Conservation (phyloP, 805 yeast genomes). For the Cyberlindnera nakhonratchasimensis region DNA sequence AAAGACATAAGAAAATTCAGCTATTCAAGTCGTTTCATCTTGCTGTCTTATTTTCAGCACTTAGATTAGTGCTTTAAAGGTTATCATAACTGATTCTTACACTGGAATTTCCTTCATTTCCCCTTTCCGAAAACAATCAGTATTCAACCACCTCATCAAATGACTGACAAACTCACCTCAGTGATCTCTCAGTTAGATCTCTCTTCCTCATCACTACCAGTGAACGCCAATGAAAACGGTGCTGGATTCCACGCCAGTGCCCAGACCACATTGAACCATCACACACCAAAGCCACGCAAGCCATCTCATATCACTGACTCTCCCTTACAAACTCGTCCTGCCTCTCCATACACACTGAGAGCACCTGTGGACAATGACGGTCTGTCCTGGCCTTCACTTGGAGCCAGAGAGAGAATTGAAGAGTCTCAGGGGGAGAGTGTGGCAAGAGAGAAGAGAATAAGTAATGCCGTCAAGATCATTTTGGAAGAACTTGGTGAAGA, state of each 20-base stretch:
- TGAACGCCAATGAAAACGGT: slow-evolving; percentile 18
- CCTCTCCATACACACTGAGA: slow-evolving; percentile 75
- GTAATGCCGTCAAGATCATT: slow-evolving; percentile 68
- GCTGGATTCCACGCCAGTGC: slow-evolving; percentile 23
- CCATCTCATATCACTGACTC: slow-evolving; percentile 32
- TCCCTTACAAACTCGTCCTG: slow-evolving; percentile 72
- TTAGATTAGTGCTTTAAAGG: too few relatives aligned
- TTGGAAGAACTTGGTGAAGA: slow-evolving; percentile 90
- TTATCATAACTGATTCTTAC: too few relatives aligned
- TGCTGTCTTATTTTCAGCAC: not conserved
- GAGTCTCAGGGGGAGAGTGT: slow-evolving; percentile 61
- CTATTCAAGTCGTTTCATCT: not conserved
- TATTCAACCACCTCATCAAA: slow-evolving; percentile 3
- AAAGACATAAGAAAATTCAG: not conserved
- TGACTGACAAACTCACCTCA: slow-evolving; percentile 16
- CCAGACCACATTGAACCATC: slow-evolving; percentile 14
- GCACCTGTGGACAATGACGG: slow-evolving; percentile 91
- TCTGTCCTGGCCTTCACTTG: slow-evolving; percentile 88
- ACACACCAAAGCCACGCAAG: slow-evolving; percentile 13
- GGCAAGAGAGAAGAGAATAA: slow-evolving; percentile 71
- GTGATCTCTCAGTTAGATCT: slow-evolving; percentile 19
- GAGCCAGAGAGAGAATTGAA: slow-evolving; percentile 75
- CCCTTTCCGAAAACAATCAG: too few relatives aligned
- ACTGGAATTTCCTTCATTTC: too few relatives aligned
- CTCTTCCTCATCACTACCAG: slow-evolving; percentile 7